Conservation (phyloP, 352 stramenopile genomes). For the Globisporangium polare region DNA sequence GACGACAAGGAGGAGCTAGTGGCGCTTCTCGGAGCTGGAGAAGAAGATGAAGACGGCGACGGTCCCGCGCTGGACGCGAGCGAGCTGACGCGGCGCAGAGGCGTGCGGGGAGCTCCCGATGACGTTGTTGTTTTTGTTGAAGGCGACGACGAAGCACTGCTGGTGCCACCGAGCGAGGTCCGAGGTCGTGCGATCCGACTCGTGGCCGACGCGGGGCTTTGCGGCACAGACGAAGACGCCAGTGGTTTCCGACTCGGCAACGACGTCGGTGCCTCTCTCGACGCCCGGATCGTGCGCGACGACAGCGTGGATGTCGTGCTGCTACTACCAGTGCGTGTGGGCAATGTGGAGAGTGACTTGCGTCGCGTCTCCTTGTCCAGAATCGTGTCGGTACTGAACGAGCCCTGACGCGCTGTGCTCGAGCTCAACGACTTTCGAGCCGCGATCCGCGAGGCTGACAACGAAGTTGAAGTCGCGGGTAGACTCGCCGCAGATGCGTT, state of each 20-base stretch:
- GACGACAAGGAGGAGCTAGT: constrained; percentile 6
- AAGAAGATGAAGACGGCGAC: constrained; percentile 17
- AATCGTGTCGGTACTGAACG: constrained; percentile 16
- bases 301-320: constrained; percentile 20
- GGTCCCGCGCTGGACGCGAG: constrained; percentile 19
- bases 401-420: constrained; percentile 1
- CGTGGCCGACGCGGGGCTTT: constrained; percentile 15
- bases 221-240: constrained; percentile 15
- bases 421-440: constrained; percentile 6
- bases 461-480: constrained; percentile 8
- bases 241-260: constrained; percentile 20
- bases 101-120: constrained; percentile 18
- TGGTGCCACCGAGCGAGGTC: constrained; percentile 17
- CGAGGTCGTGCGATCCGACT: constrained; percentile 24
- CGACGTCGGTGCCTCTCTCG: constrained; percentile 13
- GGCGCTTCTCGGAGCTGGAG: constrained; percentile 14
- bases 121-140: constrained; percentile 15
- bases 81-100: constrained; percentile 24
- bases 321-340: constrained; percentile 18
- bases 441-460: constrained; percentile 8
- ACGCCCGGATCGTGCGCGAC: constrained; percentile 17
- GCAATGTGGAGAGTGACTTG: constrained; percentile 43
- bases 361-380: constrained; percentile 27
- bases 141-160: constrained; percentile 7
- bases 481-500: constrained; percentile 31